Base-by-base conservation (phyloP, 495 filamentous ascomycete species). In the Chaetomidium leptoderma region DNA sequence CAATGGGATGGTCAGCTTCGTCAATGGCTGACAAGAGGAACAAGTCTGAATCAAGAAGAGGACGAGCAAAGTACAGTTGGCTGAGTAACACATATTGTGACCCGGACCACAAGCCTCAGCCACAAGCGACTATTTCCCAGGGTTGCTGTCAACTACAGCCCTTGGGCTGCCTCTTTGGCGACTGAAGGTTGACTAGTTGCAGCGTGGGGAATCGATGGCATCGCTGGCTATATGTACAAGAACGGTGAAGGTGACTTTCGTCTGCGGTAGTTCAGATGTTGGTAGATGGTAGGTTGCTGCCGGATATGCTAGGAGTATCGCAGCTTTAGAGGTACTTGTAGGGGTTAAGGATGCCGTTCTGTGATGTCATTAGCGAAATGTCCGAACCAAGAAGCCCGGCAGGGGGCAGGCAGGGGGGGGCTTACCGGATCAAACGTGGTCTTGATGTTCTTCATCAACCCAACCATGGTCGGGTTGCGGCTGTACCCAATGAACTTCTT, bases 381-480 rank as follows among this genome's bases (percentile, higher is more conserved):
- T 26, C 30, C 43, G 11, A 40, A 6, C 3, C 26, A 17, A 16
- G 26, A 45, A 10, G 24, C 16, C 4, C 4, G 13, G 27, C 6
- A 45, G 17, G 1, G 16, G 17, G 40, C 6, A 14, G 45, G 81
- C 89, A 8, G 1, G 16, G 17, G 40, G 1, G 17, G 45, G 81
- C 89, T 80, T 69, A 95, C 90, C 62, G 91, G 92, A 74, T 98
- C 93, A 70, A 91, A 98, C 19, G 92, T 67, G 23, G 80, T 76
- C 81, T 98, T 98, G 61, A 97, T 81, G 72, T 91, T 85, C 80
- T 87, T 92, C 93, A 98, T 98, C 70, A 97, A 67, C 54, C 77
- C 81, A 55, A 97, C 75, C 83, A 92, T 92, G 4, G 84, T 91
- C 33, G 88, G 83, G 54, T 84, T 91, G 63, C 93, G 81, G 70